Conservation (phyloP, 2,329 filamentous ascomycete species). For the Thelonectria rubi region DNA sequence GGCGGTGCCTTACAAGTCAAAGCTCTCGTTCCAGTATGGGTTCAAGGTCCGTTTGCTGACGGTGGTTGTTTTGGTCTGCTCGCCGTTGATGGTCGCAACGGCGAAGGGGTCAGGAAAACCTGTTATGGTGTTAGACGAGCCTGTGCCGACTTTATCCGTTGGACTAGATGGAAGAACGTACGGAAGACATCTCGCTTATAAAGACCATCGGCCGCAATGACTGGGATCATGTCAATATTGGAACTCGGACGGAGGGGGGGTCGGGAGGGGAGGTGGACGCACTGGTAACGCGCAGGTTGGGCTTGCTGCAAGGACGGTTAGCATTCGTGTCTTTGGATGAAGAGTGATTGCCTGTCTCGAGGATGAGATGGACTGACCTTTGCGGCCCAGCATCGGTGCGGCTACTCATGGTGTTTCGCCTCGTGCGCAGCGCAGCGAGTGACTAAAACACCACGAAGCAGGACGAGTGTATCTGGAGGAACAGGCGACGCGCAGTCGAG, state of each 20-base stretch:
- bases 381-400: slow-evolving; percentile 51
- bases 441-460: slow-evolving; percentile 39
- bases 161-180: slow-evolving; percentile 60
- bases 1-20: slow-evolving; percentile 83
- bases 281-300: slow-evolving; percentile 96
- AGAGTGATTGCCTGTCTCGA: slow-evolving; percentile 21
- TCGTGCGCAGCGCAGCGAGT: slow-evolving; percentile 41
- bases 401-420: slow-evolving; percentile 45
- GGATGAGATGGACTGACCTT: slow-evolving; percentile 44
- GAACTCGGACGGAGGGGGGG: slow-evolving; percentile 31
- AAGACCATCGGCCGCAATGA: slow-evolving; percentile 97
- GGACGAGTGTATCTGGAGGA: slow-evolving; percentile 26
- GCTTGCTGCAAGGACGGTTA: slow-evolving; percentile 64
- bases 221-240: slow-evolving; percentile 62
- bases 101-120: slow-evolving; percentile 98
- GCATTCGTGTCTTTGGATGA: slow-evolving; percentile 30
- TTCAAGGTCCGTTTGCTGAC: slow-evolving; percentile 98
- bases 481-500: slow-evolving; percentile 31
- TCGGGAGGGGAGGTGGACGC: slow-evolving; percentile 51
- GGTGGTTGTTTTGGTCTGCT: slow-evolving; percentile 97
- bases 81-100: slow-evolving; percentile 94
- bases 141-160: background rate
- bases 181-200: slow-evolving; percentile 99
- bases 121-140: slow-evolving; percentile 53
- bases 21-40: slow-evolving; percentile 99